Evolutionary conservation across 2,329 filamentous ascomycete species (phyloP).

Genomic region (Colletotrichum orbiculare): DNA sequence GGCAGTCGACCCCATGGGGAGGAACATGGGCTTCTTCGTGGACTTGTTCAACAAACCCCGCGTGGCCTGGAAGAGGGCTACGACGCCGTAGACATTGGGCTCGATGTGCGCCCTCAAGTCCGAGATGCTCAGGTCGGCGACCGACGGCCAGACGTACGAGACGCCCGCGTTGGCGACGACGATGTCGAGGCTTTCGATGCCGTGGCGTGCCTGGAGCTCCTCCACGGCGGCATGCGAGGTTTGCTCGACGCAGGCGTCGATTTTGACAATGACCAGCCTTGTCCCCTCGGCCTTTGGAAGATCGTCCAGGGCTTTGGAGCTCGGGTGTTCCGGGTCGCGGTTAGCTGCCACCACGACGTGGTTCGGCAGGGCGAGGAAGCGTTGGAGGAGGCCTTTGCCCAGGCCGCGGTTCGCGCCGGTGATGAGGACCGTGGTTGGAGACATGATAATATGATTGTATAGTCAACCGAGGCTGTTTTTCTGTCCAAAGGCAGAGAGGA

Average conservation of each 20-base stretch:
- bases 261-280: constrained; percentile 52
- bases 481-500: neutral
- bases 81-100: constrained; percentile 47
- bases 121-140: constrained; percentile 46
- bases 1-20: constrained; percentile 1
- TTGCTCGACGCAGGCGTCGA: constrained; percentile 50
- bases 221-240: constrained; percentile 48
- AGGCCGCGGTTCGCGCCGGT: constrained; percentile 53
- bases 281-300: constrained; percentile 51
- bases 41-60: constrained; percentile 41
- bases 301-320: constrained; percentile 44
- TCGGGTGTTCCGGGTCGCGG: constrained; percentile 45
- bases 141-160: constrained; percentile 43
- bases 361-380: constrained; percentile 62
- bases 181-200: constrained; percentile 57
- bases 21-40: neutral
- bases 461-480: too few relatives aligned
- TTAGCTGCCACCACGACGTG: constrained; percentile 59
- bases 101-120: constrained; percentile 52
- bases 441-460: neutral
- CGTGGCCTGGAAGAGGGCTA: constrained; percentile 40
- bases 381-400: constrained; percentile 47
- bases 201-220: constrained; percentile 42
- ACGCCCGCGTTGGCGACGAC: constrained; percentile 65
- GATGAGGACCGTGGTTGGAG: constrained; percentile 42